These are phyloP conservation scores for Candida xyloterini DNA, from an alignment of 805 yeast species.

Conservation along the genomic window DNA sequence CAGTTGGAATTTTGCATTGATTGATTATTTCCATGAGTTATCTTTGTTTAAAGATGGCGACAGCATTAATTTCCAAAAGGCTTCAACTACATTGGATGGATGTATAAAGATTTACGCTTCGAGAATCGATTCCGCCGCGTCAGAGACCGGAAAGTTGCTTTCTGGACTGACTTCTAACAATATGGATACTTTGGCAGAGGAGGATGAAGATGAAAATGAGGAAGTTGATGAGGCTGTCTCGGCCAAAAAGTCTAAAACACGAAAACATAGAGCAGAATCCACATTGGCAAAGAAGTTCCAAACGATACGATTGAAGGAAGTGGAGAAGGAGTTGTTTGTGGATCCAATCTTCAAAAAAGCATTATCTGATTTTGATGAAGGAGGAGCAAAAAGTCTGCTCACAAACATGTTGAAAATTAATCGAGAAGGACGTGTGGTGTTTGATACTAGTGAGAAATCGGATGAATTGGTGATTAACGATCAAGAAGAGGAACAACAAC, in stretches of 20 bases:
- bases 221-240: slow-evolving; percentile 20
- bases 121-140: slow-evolving; percentile 87
- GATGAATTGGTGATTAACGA: slow-evolving; percentile 14
- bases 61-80: slow-evolving; percentile 82
- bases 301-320: slow-evolving; percentile 39
- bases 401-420: slow-evolving; percentile 49
- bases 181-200: slow-evolving; percentile 17
- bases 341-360: slow-evolving; percentile 60
- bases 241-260: slow-evolving; percentile 18
- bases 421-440: slow-evolving; percentile 44
- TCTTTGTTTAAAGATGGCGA: slow-evolving; percentile 72
- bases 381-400: slow-evolving; percentile 55
- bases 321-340: slow-evolving; percentile 47
- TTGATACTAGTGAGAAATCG: slow-evolving; percentile 40
- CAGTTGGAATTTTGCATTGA: slow-evolving; percentile 87
- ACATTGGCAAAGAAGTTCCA: slow-evolving; percentile 42
- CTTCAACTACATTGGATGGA: slow-evolving; percentile 89
- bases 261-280: slow-evolving; percentile 19
- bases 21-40: slow-evolving; percentile 87
- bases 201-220: slow-evolving; percentile 24
- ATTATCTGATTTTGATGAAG: slow-evolving; percentile 57
- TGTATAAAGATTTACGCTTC: slow-evolving; percentile 91
- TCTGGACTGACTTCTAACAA: slow-evolving; percentile 43
- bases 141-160: slow-evolving; percentile 77
- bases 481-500: slow-evolving; percentile 8